Evolutionary conservation across 106 monocot species (phyloP).

Genomic region (Iris macrosiphon): DNA sequence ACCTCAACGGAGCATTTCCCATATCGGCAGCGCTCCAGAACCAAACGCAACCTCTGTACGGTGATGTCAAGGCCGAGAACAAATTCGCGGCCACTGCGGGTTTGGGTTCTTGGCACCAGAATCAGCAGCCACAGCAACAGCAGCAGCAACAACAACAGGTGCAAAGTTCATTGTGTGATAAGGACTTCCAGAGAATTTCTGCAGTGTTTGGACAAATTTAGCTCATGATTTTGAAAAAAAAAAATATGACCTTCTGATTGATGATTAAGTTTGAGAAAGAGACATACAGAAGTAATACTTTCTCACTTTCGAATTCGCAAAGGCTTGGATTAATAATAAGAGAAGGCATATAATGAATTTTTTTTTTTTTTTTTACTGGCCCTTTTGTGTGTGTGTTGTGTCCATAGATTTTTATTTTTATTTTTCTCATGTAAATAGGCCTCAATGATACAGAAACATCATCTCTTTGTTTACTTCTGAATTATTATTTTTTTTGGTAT

Average conservation of each 20-base stretch:
- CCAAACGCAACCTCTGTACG: slow-evolving; percentile 23
- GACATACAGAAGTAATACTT: neutral
- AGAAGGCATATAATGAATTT: neutral
- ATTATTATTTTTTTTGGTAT: neutral
- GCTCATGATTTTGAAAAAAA: neutral
- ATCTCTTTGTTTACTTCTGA: slow-evolving; percentile 1
- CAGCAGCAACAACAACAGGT: slow-evolving; percentile 35
- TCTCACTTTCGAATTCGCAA: too few species aligned
- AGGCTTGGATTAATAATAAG: slow-evolving; percentile 1
- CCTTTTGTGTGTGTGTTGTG: slow-evolving; percentile 5
- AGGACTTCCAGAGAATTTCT: slow-evolving; percentile 65
- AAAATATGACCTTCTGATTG: neutral
- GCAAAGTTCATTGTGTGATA: slow-evolving; percentile 35
- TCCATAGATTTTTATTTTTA: slow-evolving; percentile 15
- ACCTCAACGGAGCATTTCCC: slow-evolving; percentile 34
- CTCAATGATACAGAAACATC: slow-evolving; percentile 10
- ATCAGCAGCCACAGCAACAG: slow-evolving; percentile 21
- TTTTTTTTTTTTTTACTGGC: neutral
- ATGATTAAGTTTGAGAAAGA: neutral
- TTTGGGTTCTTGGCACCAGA: slow-evolving; percentile 32
- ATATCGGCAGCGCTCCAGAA: slow-evolving; percentile 12
- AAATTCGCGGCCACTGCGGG: slow-evolving; percentile 42
- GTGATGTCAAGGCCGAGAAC: slow-evolving; percentile 32
- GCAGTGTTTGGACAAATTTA: slow-evolving; percentile 62
- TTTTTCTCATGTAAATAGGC: slow-evolving; percentile 26